A percentile compares a stretch with the other conserved stretches of the same genome.
These are phyloP conservation scores for Papiliotrema flavescens DNA, from an alignment of 1,284 basidiomycete genomes.

Conservation along the genomic window DNA sequence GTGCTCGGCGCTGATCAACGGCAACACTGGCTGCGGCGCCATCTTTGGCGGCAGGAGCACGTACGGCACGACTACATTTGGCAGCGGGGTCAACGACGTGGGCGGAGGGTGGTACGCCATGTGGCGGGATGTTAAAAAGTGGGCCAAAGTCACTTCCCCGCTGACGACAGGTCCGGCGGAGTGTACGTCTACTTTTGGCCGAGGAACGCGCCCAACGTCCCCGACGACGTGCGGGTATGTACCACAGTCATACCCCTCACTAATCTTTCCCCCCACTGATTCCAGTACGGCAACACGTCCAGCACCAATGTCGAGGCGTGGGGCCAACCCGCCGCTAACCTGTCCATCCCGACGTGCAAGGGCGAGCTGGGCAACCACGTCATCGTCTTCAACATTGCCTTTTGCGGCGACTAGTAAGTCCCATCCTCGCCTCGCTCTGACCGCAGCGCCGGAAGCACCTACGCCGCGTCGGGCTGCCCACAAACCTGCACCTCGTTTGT, in stretches of 20 bases:
- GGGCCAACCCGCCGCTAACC: constrained; percentile 36
- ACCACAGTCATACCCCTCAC: constrained; percentile 15
- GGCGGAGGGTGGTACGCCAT: constrained; percentile 77
- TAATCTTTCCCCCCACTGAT: constrained; percentile 8
- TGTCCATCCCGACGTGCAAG: constrained; percentile 33
- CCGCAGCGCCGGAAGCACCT: constrained; percentile 29
- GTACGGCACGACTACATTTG: constrained; percentile 29
- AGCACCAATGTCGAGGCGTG: constrained; percentile 28
- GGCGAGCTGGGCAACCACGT: constrained; percentile 40
- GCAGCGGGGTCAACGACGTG: constrained; percentile 44
- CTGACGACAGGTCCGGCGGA: constrained; percentile 22
- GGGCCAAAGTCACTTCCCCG: constrained; percentile 12
- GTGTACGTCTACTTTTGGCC: constrained; percentile 43
- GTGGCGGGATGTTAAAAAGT: constrained; percentile 38
- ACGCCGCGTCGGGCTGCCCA: constrained; percentile 33
- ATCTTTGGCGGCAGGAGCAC: constrained; percentile 40
- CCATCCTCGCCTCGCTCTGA: constrained; percentile 2
- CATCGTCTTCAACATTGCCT: constrained; percentile 46
- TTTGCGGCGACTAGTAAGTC: constrained; percentile 45
- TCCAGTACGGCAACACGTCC: constrained; percentile 19
- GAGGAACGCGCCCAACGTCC: constrained; percentile 30
- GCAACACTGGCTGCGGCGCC: constrained; percentile 67
- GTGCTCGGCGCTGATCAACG: constrained; percentile 58
- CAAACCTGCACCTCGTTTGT: constrained; percentile 47
- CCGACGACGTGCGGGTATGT: constrained; percentile 39